Evolutionary conservation across 306 rosid genomes (phyloP).

Genomic region (Adenanthera pavonina): DNA sequence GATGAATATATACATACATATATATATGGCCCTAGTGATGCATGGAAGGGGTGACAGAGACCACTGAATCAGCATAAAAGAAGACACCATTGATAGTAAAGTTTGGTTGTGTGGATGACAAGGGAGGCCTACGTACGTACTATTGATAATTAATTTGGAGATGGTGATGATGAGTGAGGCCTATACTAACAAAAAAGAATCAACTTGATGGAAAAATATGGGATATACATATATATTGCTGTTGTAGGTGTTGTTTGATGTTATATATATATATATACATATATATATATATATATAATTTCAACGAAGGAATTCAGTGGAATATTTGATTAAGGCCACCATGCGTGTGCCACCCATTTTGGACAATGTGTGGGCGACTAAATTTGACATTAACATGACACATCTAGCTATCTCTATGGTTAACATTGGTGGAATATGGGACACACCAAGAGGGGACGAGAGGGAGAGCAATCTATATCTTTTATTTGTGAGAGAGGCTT

Average conservation of each 20-base stretch:
- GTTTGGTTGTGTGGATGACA: neutral
- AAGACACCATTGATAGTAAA: neutral
- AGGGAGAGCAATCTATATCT: neutral
- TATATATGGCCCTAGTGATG: neutral
- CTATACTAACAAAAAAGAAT: too few relatives aligned
- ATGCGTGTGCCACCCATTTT: neutral
- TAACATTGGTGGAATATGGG: neutral
- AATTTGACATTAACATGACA: slow-evolving; percentile 13
- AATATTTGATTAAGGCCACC: slow-evolving; percentile 65
- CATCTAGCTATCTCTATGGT: too few relatives aligned
- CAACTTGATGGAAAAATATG: too few relatives aligned
- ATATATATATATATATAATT: neutral
- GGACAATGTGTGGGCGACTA: slow-evolving; percentile 34
- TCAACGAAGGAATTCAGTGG: slow-evolving; percentile 50
- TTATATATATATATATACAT: too few relatives aligned
- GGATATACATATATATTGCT: too few relatives aligned
- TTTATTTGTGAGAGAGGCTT: neutral
- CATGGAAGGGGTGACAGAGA: neutral
- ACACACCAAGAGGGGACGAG: neutral
- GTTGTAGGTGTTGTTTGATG: neutral
- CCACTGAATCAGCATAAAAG: neutral
- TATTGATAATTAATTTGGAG: too few relatives aligned
- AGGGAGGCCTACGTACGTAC: neutral
- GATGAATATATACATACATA: too few relatives aligned
- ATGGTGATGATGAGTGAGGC: too few relatives aligned